These are phyloP conservation scores for Fusarium sororula DNA, from an alignment of 2,329 filamentous ascomycete genomes.

Conservation along the genomic window DNA sequence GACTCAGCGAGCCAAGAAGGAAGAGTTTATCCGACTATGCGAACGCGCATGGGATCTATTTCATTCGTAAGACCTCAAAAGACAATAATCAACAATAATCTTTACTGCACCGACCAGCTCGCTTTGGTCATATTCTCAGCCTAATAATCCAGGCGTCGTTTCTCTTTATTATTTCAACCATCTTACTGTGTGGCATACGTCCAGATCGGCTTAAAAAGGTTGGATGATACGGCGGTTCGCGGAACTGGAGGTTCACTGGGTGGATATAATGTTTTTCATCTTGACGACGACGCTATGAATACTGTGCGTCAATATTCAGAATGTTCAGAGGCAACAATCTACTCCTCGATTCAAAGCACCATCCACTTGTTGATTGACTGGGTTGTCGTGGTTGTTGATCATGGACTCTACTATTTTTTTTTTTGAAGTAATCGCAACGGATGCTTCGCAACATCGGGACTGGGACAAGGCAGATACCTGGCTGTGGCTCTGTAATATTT, in stretches of 20 bases:
- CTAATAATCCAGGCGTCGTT: conserved; percentile 29
- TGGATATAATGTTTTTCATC: conserved; percentile 42
- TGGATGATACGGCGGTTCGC: conserved; percentile 28
- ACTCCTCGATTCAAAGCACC: not conserved
- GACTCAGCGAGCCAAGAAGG: conserved; percentile 84
- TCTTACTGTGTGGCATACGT: conserved; percentile 31
- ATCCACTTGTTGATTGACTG: conserved; percentile 5
- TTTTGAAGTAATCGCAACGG: not conserved
- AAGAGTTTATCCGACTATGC: conserved; percentile 89
- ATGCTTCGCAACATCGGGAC: conserved; percentile 3
- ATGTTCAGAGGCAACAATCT: not conserved
- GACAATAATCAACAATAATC: conserved; percentile 28
- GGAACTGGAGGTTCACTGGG: conserved; percentile 23
- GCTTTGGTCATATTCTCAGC: conserved; percentile 6
- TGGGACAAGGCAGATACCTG: conserved; percentile 15
- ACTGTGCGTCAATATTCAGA: conserved; percentile 35
- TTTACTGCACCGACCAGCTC: conserved; percentile 27
- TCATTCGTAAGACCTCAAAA: conserved; percentile 72
- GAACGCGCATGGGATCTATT: conserved; percentile 96
- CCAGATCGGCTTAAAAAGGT: conserved; percentile 35
- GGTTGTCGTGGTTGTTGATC: not conserved
- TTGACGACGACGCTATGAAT: conserved; percentile 40
- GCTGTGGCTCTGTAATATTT: not conserved
- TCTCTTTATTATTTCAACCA: conserved; percentile 39
- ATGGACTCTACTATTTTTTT: conserved; percentile 2